phyloP scores from a whole-genome alignment of 1,284 basidiomycete species.

The Ustilago cynodontis region DNA sequence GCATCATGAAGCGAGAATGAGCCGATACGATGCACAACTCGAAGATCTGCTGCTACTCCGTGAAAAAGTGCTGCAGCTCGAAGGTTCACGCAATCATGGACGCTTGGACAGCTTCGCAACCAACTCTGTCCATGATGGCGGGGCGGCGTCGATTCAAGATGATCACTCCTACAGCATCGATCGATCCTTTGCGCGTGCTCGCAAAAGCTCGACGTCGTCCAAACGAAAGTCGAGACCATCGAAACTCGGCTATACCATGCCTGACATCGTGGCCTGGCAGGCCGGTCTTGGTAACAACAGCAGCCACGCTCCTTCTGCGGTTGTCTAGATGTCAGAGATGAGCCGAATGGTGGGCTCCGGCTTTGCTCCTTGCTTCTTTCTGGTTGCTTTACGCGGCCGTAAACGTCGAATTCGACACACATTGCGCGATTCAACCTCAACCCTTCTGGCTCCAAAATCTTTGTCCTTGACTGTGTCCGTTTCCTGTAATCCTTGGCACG shows the following conservation, averaged over 20 bases:
- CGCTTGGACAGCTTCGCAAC: conserved; percentile 9
- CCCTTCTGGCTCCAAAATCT: neutral
- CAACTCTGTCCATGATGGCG: neutral
- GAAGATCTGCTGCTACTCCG: conserved; percentile 29
- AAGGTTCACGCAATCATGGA: conserved; percentile 8
- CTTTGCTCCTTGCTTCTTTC: neutral
- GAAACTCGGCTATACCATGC: conserved; percentile 32
- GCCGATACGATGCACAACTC: conserved; percentile 28
- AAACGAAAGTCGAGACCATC: conserved; percentile 15
- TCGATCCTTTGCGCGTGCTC: neutral
- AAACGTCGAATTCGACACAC: too few relatives aligned
- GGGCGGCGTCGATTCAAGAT: neutral
- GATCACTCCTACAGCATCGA: neutral
- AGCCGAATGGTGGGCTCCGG: neutral
- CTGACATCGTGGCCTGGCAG: conserved; percentile 46
- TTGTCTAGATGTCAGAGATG: neutral
- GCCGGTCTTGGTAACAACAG: conserved; percentile 17
- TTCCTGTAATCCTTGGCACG: neutral
- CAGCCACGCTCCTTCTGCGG: neutral
- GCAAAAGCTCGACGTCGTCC: conserved; percentile 10
- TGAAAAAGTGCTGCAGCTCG: conserved; percentile 17
- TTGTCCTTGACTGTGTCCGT: neutral
- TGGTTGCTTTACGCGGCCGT: too few relatives aligned
- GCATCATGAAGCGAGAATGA: neutral
- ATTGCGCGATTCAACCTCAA: neutral